Percentiles rank a stretch among this genome's conserved stretches.
Conservation (phyloP, 2,329 filamentous ascomycete genomes). For the Aureobasidium vineae region DNA sequence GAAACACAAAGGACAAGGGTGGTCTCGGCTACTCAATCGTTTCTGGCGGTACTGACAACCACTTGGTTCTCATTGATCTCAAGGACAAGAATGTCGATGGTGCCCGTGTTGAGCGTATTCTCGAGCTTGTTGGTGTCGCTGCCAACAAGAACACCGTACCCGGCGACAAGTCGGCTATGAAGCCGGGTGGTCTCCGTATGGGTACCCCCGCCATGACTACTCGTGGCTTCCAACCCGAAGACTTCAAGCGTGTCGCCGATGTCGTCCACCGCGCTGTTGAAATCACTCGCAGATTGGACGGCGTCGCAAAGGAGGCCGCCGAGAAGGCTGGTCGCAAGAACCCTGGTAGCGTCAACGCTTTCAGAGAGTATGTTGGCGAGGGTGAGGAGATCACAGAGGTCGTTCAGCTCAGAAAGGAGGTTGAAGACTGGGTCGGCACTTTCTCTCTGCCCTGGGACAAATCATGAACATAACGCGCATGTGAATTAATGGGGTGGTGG, state of each 20-base stretch:
- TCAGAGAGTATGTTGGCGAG: constrained; percentile 65
- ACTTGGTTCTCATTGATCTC: constrained; percentile 94
- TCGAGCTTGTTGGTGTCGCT: constrained; percentile 87
- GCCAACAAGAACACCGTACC: constrained; percentile 99
- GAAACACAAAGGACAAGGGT: constrained; percentile 61
- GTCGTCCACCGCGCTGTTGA: constrained; percentile 55
- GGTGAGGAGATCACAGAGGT: constrained; percentile 69
- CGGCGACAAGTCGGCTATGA: constrained; percentile 88
- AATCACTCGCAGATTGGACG: constrained; percentile 74
- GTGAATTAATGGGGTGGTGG: not conserved
- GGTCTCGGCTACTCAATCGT: constrained; percentile 87
- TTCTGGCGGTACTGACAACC: constrained; percentile 92
- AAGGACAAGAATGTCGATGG: constrained; percentile 87
- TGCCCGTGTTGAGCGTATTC: constrained; percentile 54
- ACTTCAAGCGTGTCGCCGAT: constrained; percentile 44
- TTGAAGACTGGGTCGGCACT: constrained; percentile 74
- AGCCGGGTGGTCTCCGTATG: constrained; percentile 89
- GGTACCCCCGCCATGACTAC: constrained; percentile 98
- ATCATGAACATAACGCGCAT: constrained; percentile 1
- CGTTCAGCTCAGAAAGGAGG: constrained; percentile 68
- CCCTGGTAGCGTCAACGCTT: constrained; percentile 63
- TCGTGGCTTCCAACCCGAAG: constrained; percentile 81
- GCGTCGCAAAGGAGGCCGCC: constrained; percentile 66
- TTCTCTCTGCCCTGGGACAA: constrained; percentile 68
- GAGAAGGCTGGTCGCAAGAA: constrained; percentile 66